Base-by-base conservation (phyloP, 768 basidiomycete species). In the Mycena maculata region DNA sequence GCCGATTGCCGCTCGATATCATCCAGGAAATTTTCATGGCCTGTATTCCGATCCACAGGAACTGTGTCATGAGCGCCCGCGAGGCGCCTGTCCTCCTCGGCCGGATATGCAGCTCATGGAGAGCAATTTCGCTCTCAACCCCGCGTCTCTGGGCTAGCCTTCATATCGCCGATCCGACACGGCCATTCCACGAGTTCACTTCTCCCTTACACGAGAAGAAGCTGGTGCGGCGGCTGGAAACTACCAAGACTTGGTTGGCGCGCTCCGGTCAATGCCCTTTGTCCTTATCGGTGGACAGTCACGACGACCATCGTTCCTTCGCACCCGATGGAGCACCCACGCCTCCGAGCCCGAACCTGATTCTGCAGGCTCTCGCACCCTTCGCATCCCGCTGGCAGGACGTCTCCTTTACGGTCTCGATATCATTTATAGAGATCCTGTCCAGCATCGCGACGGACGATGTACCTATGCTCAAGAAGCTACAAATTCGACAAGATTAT, bases 31-130 rank as follows among this genome's bases (percentile, higher is more conserved):
- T 79, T 20, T 78, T 79, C 54, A 27, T 73, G 10, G 63, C 50
- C 11, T 78, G 77, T 64, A 62, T 79, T 3, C 71, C 75, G 4
- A n/a, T 59, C 0, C 54, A 65, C 36, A 22, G 48, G 4, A 67
- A 73, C 38, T 60, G 63, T 18, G 68, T 68, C 11, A 76, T 74
- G 18, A 64, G 73, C 20, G 52, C 63, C 11, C 36, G 27, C 2
- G 58, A 71, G 1, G 74, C 74, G 1, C 77, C 78, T 1, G 41
- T 79, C 15, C 47, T 78, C 20, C 48, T 78, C 11, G 71, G 72
- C 2, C 56, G 69, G 15, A 60, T 79, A n/a, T 76, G 78, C 45
- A 71, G 73, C 6, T 31, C 58, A 2, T 79, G 78, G 78, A 70
- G 77, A 33, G 59, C 69, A 12, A 31, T 64, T 31, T 41, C 63